A percentile compares a stretch with the other conserved stretches of the same genome.
These are phyloP conservation scores for Pugionium dolabratum DNA, from an alignment of 345 rosid genomes.

Conservation along the genomic window DNA sequence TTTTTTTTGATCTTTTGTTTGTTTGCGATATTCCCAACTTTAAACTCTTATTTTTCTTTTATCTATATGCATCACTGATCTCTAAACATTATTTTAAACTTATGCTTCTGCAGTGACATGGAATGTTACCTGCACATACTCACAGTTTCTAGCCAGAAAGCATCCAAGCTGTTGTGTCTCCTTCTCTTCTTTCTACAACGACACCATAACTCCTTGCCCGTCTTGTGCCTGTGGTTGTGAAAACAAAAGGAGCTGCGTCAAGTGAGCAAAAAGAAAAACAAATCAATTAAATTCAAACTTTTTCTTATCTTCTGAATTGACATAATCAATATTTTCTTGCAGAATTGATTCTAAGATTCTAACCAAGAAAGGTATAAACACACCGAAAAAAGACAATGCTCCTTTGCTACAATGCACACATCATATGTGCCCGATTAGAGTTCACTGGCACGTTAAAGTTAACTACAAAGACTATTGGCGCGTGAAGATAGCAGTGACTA, in stretches of 20 bases:
- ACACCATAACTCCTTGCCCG: slow-evolving; percentile 78
- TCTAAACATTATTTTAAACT: slow-evolving; percentile 14
- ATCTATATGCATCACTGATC: not conserved
- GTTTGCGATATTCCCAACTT: not conserved
- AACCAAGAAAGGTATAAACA: slow-evolving; percentile 58
- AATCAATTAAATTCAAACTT: slow-evolving; percentile 1
- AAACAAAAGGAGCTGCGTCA: slow-evolving; percentile 63
- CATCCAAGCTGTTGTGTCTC: slow-evolving; percentile 87
- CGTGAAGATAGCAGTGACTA: slow-evolving; percentile 64
- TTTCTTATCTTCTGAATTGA: slow-evolving; percentile 8
- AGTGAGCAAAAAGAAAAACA: slow-evolving; percentile 47
- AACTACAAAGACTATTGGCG: slow-evolving; percentile 86
- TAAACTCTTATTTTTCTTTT: not conserved
- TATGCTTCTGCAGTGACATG: slow-evolving; percentile 68
- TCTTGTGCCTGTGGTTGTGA: slow-evolving; percentile 88
- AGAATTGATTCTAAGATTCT: slow-evolving; percentile 75
- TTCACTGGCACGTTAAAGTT: slow-evolving; percentile 84
- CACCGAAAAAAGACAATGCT: slow-evolving; percentile 58
- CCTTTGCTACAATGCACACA: slow-evolving; percentile 75
- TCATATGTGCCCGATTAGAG: slow-evolving; percentile 79
- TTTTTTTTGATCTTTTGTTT: not conserved
- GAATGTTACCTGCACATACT: slow-evolving; percentile 91
- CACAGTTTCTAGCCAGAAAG: slow-evolving; percentile 76
- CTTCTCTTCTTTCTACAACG: slow-evolving; percentile 86
- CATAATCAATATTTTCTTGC: slow-evolving; percentile 21